Evolutionary conservation across 1,284 basidiomycete genomes (phyloP).

Genomic region (Pseudozyma sp.): DNA sequence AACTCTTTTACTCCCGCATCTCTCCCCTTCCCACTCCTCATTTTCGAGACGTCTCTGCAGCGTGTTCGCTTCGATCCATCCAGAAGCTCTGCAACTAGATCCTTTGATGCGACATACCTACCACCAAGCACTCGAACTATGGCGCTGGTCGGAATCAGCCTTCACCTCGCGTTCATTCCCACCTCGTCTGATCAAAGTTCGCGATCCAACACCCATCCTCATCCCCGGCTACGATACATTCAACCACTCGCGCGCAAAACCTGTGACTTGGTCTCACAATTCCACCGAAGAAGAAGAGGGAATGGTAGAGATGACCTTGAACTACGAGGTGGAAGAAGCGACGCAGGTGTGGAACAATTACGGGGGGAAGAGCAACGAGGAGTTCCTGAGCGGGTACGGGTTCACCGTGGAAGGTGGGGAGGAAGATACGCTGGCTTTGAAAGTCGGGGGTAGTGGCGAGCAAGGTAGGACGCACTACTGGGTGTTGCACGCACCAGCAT

Average conservation of each 20-base stretch:
- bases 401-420: slow-evolving; percentile 42
- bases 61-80: neutral
- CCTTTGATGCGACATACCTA: slow-evolving; percentile 10
- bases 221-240: slow-evolving; percentile 63
- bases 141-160: slow-evolving; percentile 56
- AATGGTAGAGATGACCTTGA: slow-evolving; percentile 22
- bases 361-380: slow-evolving; percentile 66
- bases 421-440: slow-evolving; percentile 58
- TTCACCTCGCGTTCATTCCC: slow-evolving; percentile 62
- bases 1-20: neutral
- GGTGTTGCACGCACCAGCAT: neutral
- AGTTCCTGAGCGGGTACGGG: slow-evolving; percentile 59
- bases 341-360: slow-evolving; percentile 66
- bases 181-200: slow-evolving; percentile 26
- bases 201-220: slow-evolving; percentile 41
- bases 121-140: slow-evolving; percentile 28
- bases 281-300: neutral
- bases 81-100: neutral
- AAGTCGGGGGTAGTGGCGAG: slow-evolving; percentile 14
- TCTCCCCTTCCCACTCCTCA: neutral
- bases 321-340: neutral
- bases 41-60: neutral
- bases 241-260: slow-evolving; percentile 56
- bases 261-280: slow-evolving; percentile 55
- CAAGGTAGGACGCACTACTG: slow-evolving; percentile 26